phyloP scores from a whole-genome alignment of 768 basidiomycete species.

The Tricholoma hemisulphureum region DNA sequence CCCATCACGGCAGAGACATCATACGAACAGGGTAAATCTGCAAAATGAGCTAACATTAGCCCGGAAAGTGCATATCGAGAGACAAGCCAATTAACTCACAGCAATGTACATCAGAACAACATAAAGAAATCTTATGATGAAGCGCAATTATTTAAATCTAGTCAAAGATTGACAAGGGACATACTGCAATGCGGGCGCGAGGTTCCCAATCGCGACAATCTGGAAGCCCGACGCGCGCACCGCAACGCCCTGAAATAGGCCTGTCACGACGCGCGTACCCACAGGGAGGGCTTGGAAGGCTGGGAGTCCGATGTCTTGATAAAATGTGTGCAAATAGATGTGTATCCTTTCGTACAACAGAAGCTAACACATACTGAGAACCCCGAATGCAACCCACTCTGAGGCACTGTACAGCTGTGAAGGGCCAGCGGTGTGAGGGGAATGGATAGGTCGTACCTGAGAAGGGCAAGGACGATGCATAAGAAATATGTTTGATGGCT shows the following conservation, averaged over 20 bases:
- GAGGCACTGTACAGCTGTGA: conserved; percentile 37
- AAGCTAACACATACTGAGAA: conserved; percentile 43
- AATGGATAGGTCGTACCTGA: conserved; percentile 45
- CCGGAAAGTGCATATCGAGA: neutral
- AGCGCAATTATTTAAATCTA: neutral
- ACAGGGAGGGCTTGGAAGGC: conserved; percentile 37
- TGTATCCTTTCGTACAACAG: neutral
- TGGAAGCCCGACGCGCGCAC: conserved; percentile 53
- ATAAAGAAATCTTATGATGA: conserved; percentile 53
- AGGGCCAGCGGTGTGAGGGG: neutral
- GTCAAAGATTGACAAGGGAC: conserved; percentile 16
- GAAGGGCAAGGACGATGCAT: conserved; percentile 47
- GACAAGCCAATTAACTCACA: conserved; percentile 33
- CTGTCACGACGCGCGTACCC: conserved; percentile 40
- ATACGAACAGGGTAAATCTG: conserved; percentile 44
- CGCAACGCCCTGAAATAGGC: conserved; percentile 55
- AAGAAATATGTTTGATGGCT: conserved; percentile 78
- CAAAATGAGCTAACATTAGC: neutral
- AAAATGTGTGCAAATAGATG: neutral
- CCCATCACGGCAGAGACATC: neutral
- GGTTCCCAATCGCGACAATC: conserved; percentile 42
- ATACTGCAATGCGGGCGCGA: conserved; percentile 72
- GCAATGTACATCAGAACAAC: conserved; percentile 79
- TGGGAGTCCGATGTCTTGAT: conserved; percentile 40
- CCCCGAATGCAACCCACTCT: conserved; percentile 71